Evolutionary conservation across 2,329 filamentous ascomycete genomes (phyloP).

Genomic region (Cercospora zeina): DNA sequence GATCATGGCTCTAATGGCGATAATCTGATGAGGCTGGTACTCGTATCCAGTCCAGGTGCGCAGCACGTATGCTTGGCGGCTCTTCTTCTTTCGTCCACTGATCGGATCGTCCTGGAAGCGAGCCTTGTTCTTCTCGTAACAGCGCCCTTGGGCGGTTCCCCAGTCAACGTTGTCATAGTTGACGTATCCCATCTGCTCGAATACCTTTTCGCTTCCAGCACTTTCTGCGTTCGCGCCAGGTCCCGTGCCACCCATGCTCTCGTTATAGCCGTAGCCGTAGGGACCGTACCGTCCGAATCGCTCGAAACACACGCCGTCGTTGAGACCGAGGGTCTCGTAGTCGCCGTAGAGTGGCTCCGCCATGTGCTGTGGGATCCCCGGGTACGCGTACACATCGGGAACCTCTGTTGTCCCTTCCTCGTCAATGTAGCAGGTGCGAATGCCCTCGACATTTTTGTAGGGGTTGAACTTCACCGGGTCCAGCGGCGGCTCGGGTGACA

Average conservation of each 20-base stretch:
- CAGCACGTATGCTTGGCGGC: slow-evolving; percentile 78
- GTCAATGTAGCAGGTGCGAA: slow-evolving; percentile 66
- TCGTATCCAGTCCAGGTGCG: slow-evolving; percentile 80
- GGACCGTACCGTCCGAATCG: slow-evolving; percentile 53
- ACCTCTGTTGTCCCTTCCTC: slow-evolving; percentile 55
- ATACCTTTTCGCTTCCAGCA: slow-evolving; percentile 52
- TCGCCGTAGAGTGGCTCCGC: slow-evolving; percentile 52
- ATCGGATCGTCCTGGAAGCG: slow-evolving; percentile 45
- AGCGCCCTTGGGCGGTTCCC: slow-evolving; percentile 51
- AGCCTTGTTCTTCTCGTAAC: slow-evolving; percentile 52
- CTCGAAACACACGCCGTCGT: slow-evolving; percentile 54
- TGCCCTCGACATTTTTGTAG: slow-evolving; percentile 53
- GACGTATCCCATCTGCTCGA: slow-evolving; percentile 46
- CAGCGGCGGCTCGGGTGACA: slow-evolving; percentile 36
- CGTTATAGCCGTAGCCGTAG: slow-evolving; percentile 54
- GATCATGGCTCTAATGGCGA: slow-evolving; percentile 80
- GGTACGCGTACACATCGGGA: slow-evolving; percentile 67
- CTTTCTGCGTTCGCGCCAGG: slow-evolving; percentile 44
- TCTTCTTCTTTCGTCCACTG: slow-evolving; percentile 43
- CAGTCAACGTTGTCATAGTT: slow-evolving; percentile 53
- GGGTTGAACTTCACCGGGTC: slow-evolving; percentile 48
- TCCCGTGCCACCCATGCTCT: slow-evolving; percentile 52
- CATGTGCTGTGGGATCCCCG: slow-evolving; percentile 53
- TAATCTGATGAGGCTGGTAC: slow-evolving; percentile 76
- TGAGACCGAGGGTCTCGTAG: slow-evolving; percentile 50